These are phyloP conservation scores for Trichoderma koningii DNA, from an alignment of 2,329 filamentous ascomycete species.

Conservation along the genomic window DNA sequence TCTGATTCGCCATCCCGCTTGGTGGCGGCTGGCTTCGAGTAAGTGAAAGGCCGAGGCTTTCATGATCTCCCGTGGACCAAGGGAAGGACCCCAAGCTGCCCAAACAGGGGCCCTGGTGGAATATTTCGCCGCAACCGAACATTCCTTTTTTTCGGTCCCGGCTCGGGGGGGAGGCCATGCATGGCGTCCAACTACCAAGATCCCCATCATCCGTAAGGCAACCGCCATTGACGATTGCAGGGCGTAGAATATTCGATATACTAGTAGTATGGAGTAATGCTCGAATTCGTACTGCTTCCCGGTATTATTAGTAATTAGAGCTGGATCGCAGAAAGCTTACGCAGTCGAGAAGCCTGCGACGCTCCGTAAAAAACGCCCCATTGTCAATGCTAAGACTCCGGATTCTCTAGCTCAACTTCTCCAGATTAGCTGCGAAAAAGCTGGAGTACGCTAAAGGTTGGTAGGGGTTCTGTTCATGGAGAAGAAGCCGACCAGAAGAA, in stretches of 20 bases:
- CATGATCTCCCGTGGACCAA: background rate
- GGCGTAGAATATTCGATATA: background rate
- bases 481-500: background rate
- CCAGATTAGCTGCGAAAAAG: slow-evolving; percentile 8
- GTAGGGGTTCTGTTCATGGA: background rate
- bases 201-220: background rate
- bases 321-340: slow-evolving; percentile 4
- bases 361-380: slow-evolving; percentile 2
- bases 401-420: slow-evolving; percentile 1
- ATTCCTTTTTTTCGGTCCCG: too few species aligned
- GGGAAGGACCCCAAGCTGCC: background rate
- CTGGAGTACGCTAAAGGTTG: slow-evolving; percentile 16
- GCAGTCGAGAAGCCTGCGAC: background rate
- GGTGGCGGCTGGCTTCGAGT: slow-evolving; percentile 26
- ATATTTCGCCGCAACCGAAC: too few species aligned
- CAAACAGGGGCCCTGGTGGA: too few species aligned
- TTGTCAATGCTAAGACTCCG: slow-evolving; percentile 9
- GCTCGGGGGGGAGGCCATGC: background rate
- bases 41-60: slow-evolving; percentile 14
- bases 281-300: too few species aligned
- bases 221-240: slow-evolving; percentile 8
- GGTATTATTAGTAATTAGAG: too few species aligned
- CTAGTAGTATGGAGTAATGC: too few species aligned
- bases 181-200: background rate
- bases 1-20: slow-evolving; percentile 12